Base-by-base conservation (phyloP, 164 flowering plant species). In the Akebia trifoliata region DNA sequence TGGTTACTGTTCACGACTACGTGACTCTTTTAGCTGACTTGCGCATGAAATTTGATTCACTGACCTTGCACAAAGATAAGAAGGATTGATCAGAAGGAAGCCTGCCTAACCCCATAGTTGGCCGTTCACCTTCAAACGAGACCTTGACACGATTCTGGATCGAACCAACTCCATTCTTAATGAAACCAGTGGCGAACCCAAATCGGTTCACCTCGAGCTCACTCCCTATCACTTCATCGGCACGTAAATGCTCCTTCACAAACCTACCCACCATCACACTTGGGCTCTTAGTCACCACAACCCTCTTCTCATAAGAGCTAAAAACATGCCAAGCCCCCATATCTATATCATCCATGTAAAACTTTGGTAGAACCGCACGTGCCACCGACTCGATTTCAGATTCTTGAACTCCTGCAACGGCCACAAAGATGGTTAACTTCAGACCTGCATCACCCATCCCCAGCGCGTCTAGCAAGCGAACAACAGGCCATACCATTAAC, bases 301-400 rank as follows among this genome's bases (percentile, higher is more conserved):
- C 79, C 43, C 84, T 78, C 67, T 66, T 83, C 2, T 78, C 81
- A 45, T 29, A 73, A 8, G 72, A 65, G 63, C 77, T 77, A 59
- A 84, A 87, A 30, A 76, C 79, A 51, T 72, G 74, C 93, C 93
- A 90, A 0, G 87, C 90, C 45, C 82, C 83, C 80, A 86, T 67
- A 52, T 83, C 78, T 20, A 90, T 18, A 35, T 87, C 96, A 54
- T 87, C 96, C 83, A 83, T 76, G 56, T 69, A 94, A 69, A 94
- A 94, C 86, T 94, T 94, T 2, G 99, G 99, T 68, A 90, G 59
- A 18, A 94, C 99, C 0, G 99, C 99, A 7, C 97, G 69, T 1
- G 90, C 81, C 74, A 87, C 99, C 14, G 94, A 72, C 50, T 81
- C 85, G 7, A 87, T 81, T 75, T 86, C 97, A 8, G 80, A 59